These are phyloP conservation scores for Fusarium anthophilum DNA, from an alignment of 2,329 filamentous ascomycete species.

Conservation along the genomic window DNA sequence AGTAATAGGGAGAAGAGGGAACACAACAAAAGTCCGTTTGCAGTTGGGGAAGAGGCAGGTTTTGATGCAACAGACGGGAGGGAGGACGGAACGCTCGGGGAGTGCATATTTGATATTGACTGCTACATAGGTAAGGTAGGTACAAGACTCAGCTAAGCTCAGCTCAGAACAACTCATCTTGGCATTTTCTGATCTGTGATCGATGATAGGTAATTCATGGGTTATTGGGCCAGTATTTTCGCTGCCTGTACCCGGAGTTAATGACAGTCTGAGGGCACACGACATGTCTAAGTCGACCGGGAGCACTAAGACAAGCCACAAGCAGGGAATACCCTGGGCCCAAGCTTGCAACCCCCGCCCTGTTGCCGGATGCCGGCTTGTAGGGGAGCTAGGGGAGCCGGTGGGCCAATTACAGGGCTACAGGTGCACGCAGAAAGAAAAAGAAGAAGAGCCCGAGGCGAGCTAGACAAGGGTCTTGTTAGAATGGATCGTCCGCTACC, in stretches of 20 bases:
- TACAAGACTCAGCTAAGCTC: neutral
- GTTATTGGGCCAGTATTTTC: neutral
- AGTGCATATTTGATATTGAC: neutral
- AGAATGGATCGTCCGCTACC: slow-evolving; percentile 20
- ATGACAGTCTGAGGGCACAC: slow-evolving; percentile 21
- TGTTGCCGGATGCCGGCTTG: slow-evolving; percentile 27
- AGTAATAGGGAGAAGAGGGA: neutral
- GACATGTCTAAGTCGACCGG: slow-evolving; percentile 25
- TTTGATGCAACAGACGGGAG: slow-evolving; percentile 14
- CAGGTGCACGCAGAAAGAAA: slow-evolving; percentile 2
- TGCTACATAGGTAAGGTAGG: neutral
- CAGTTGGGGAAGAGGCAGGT: slow-evolving; percentile 4
- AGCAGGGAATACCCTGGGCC: slow-evolving; percentile 18
- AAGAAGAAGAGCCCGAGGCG: slow-evolving; percentile 3
- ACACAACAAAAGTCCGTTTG: neutral
- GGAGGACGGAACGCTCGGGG: slow-evolving; percentile 20
- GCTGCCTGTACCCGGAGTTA: slow-evolving; percentile 10
- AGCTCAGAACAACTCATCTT: neutral
- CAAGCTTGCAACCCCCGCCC: slow-evolving; percentile 10
- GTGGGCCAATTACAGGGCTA: slow-evolving; percentile 6
- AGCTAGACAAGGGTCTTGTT: slow-evolving; percentile 14
- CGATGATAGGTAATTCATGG: neutral
- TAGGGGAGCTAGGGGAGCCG: neutral
- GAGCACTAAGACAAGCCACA: slow-evolving; percentile 11
- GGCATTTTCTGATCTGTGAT: neutral